phyloP scores from a whole-genome alignment of 371 early-diverging fungal species.

The Scutellospora calospora region DNA sequence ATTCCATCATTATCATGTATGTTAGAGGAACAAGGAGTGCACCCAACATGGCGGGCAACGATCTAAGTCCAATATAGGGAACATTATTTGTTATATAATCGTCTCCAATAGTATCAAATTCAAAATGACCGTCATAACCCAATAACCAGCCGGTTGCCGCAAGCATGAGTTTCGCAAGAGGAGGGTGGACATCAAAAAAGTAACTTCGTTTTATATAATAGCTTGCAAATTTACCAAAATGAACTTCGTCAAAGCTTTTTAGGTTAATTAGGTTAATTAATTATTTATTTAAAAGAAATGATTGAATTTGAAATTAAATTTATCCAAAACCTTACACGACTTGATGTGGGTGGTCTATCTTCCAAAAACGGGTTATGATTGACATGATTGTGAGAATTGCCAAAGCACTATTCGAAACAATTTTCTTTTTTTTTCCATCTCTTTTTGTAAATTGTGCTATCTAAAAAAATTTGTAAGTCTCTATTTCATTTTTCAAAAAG shows the following conservation, averaged over 20 bases:
- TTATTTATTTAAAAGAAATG: background rate
- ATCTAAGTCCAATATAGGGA: conserved; percentile 88
- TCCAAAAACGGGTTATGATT: conserved; percentile 66
- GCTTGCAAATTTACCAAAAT: conserved; percentile 99
- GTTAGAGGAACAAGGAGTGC: conserved; percentile 80
- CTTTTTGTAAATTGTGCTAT: no score
- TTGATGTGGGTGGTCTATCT: conserved; percentile 70
- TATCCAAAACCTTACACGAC: conserved; percentile 67
- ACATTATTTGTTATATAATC: conserved; percentile 88
- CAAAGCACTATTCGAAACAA: conserved; percentile 27
- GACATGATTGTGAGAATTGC: conserved; percentile 52
- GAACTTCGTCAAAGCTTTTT: conserved; percentile 91
- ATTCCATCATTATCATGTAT: conserved; percentile 86
- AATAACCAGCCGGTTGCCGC: conserved; percentile 85
- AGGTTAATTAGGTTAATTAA: background rate
- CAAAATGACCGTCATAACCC: conserved; percentile 94
- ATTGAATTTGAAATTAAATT: background rate
- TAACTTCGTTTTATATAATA: conserved; percentile 92
- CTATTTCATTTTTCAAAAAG: no score
- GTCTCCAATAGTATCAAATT: conserved; percentile 95
- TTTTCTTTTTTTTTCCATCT: no score
- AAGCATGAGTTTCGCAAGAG: conserved; percentile 97
- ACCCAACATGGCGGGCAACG: conserved; percentile 84
- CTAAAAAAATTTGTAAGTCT: no score
- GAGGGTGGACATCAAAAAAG: conserved; percentile 99